A percentile compares a stretch with the other conserved stretches of the same genome.
These are phyloP conservation scores for Thalassiosira livingstoniorum DNA, from an alignment of 352 stramenopile species.

Conservation along the genomic window DNA sequence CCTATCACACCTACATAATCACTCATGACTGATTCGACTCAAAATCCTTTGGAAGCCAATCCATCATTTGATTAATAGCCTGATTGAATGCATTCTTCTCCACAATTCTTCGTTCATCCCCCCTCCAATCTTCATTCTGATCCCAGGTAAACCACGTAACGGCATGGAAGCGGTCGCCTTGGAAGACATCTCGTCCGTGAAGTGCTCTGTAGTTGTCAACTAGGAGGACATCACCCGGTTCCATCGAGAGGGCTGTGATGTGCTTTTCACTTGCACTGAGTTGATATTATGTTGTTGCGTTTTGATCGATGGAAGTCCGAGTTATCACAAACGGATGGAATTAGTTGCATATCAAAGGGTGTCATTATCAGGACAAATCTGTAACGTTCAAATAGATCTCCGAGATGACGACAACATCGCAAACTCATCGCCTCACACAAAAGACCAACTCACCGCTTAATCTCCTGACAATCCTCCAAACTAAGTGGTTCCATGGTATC, in stretches of 20 bases:
- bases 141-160: constrained; percentile 87
- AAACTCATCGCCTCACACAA: constrained; percentile 4
- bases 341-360: neutral
- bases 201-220: constrained; percentile 87
- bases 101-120: constrained; percentile 79
- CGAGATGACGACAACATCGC: neutral
- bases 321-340: no score
- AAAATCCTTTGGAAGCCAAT: constrained; percentile 86
- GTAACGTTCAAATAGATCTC: neutral
- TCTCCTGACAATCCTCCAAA: constrained; percentile 85
- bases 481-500: constrained; percentile 82
- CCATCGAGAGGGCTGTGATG: constrained; percentile 85
- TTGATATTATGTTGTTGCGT: constrained; percentile 2
- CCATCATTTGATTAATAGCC: constrained; percentile 87
- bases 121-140: constrained; percentile 79
- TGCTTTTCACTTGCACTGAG: constrained; percentile 80
- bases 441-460: constrained; percentile 67
- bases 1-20: no score
- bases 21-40: constrained; percentile 79
- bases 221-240: constrained; percentile 86
- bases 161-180: constrained; percentile 85
- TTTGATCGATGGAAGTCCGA: no score
- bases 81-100: constrained; percentile 87
- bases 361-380: neutral
- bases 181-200: constrained; percentile 86